Base-by-base conservation (phyloP, 805 yeast species). In the Diddensiella santjacobensis region DNA sequence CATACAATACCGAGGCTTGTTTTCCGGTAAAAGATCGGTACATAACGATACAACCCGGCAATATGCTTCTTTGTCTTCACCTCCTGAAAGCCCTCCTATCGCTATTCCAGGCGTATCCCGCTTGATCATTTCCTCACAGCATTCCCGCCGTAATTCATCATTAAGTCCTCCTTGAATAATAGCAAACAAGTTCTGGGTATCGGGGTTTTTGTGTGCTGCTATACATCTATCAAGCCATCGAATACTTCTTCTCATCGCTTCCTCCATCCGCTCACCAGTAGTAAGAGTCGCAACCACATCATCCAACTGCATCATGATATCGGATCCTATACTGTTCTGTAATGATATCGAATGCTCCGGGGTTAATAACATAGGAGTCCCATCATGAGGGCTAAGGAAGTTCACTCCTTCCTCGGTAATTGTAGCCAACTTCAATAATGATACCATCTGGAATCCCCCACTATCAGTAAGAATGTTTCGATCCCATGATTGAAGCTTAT, bases 401-500 rank as follows among this genome's bases (percentile, higher is more conserved):
- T 66, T 61, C n/a, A 71, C 75, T 4, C 75, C 75, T 31, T 72
- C 70, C 54, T 71, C 75, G 19, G 75, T 71, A 53, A 71, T 71
- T 0, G 72, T 71, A 4, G 75, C 75, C 40, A 71, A 64, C 49
- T 71, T 70, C 37, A 72, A 58, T 42, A 71, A 57, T 17, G 73
- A 69, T 6, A 71, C 75, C 75, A 71, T 71, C 51, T 71, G 75
- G 52, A 71, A 71, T 48, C 75, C 75, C 29, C 75, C 75, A 23
- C 71, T 65, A 51, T 71, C 75, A 33, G 75, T 71, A 42, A 71
- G 55, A 42, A 71, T 71, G 49, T 72, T 71, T 4, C 69, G 50
- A 42, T 66, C 63, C 75, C 75, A 71, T 24, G 61, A 53, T 57
- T 71, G 75, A 22, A 71, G 54, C 29, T 56, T 60, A 50, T 71